Base-by-base conservation (phyloP, 140 eudicot species). In the Anethum foeniculum region DNA sequence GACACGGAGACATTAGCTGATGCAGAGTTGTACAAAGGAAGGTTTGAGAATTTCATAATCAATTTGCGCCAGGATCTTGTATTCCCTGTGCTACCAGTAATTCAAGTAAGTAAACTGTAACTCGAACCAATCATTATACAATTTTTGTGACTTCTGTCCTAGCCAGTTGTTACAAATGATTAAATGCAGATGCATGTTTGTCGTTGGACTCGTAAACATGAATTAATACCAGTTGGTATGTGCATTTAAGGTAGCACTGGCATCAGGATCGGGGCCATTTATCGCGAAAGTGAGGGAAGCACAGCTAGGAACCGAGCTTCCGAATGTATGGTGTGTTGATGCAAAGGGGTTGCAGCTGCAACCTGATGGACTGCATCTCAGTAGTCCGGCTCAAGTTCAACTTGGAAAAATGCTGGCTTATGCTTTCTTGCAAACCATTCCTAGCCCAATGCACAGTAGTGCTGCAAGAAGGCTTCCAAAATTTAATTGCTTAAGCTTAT, bases 341-440 rank as follows among this genome's bases (percentile, higher is more conserved):
- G 97, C 96, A 5, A 87, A 87, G 80, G 97, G 96, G 46, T 64
- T 87, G 76, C 77, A 52, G 54, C 86, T 92, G 39, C 83, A 85
- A 82, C 91, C 90, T 0, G 97, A 90, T 78, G 81, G 82, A 73
- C 76, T 92, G 85, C 97, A 92, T 82, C 91, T 92, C 38, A 84
- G 83, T 73, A 87, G 92, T 38, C 67, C 82, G 3, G 87, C 97
- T 6, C 96, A 92, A 49, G 88, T 90, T 48, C 71, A 48, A n/a
- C 92, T 90, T 5, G 97, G 97, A 0, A 71, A 77, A 43, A 87
- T 83, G 92, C 49, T 90, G 81, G 91, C 93, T 43, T 71, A 85
- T 79, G 83, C 96, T 49, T 90, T 89, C 82, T 82, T 89, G 41
- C 87, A 80, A 52, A 85, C 78, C 56, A 81, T 64, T 2, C 90